Base-by-base conservation (phyloP, 768 basidiomycete genomes). In the Hortiboletus flavorubellus region DNA sequence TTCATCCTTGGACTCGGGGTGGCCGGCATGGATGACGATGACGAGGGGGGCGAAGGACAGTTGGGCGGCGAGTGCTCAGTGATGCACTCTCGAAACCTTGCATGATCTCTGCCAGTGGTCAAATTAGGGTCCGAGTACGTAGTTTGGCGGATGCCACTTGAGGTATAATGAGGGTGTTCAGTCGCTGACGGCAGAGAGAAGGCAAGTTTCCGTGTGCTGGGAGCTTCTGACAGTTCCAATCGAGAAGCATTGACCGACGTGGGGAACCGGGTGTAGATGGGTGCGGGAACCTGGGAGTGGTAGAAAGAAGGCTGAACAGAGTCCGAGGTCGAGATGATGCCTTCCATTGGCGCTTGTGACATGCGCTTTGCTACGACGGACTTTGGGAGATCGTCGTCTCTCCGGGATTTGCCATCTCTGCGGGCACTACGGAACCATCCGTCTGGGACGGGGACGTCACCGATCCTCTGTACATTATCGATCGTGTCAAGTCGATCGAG, bases 361-460 rank as follows among this genome's bases (percentile, higher is more conserved):
- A 65, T 61, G 66, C 68, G 55, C 68, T 75, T 62, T 68, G 70
- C 60, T 56, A 73, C 79, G 75, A 73, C 77, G 73, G 64, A 82
- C 77, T 59, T 82, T 72, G 67, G 79, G 70, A 63, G 75, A 72
- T 72, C 72, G 35, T 61, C 75, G 42, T 60, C 76, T 65, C 64
- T 68, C 31, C 71, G 71, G 50, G 72, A 69, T 64, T 73, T 70
- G 49, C 88, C 89, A 59, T 80, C 83, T 50, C 85, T 78, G 46
- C 89, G 84, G 45, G 90, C 89, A 69, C 87, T 89, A 65, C 80
- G 80, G 72, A 91, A 92, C 78, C 85, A 84, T 16, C 87, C 87
- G 34, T 87, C 86, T 40, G 89, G 90, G 16, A 91, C 85, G 42
- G 70, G 68, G 18, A 85, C 72, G 68, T 87, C 82, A 40, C 84